Percentiles rank a stretch among this genome's conserved stretches.
phyloP scores from a whole-genome alignment of 192 early-diverging fungal species.

The Mortierella hygrophila region DNA sequence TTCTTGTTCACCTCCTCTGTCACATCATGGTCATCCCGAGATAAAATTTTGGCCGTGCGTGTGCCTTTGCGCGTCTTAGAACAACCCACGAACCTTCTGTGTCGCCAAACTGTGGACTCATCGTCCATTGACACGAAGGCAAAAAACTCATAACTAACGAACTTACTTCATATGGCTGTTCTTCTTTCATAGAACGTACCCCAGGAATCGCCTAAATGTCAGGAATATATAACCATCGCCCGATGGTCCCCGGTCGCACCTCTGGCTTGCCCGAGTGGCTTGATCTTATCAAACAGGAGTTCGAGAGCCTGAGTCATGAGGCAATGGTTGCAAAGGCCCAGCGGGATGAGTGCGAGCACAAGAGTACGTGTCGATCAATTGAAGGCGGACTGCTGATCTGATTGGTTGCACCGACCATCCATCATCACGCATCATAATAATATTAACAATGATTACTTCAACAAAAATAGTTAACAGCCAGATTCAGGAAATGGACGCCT shows the following conservation, averaged over 20 bases:
- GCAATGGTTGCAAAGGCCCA: conserved; percentile 75
- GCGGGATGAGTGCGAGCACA: conserved; percentile 87
- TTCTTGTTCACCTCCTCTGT: background rate
- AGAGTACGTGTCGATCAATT: conserved; percentile 66
- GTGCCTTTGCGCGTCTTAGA: conserved; percentile 26
- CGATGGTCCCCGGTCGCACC: conserved; percentile 77
- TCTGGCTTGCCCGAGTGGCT: conserved; percentile 79
- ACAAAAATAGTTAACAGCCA: conserved; percentile 71
- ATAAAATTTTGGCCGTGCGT: conserved; percentile 23
- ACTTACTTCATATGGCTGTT: background rate
- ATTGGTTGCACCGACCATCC: background rate
- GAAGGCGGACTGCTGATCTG: background rate
- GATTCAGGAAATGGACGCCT: conserved; percentile 82
- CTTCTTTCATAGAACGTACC: background rate
- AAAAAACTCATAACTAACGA: background rate
- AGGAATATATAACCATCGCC: conserved; percentile 77
- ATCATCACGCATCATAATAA: background rate
- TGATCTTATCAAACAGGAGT: conserved; percentile 82
- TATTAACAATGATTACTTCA: background rate
- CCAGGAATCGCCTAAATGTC: conserved; percentile 24
- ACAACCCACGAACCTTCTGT: background rate
- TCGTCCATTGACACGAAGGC: background rate
- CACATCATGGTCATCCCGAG: conserved; percentile 4
- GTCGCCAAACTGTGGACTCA: background rate
- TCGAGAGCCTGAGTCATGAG: conserved; percentile 82